Conservation (phyloP, 2,329 filamentous ascomycete species). For the Myriosclerotinia scirpicola region DNA sequence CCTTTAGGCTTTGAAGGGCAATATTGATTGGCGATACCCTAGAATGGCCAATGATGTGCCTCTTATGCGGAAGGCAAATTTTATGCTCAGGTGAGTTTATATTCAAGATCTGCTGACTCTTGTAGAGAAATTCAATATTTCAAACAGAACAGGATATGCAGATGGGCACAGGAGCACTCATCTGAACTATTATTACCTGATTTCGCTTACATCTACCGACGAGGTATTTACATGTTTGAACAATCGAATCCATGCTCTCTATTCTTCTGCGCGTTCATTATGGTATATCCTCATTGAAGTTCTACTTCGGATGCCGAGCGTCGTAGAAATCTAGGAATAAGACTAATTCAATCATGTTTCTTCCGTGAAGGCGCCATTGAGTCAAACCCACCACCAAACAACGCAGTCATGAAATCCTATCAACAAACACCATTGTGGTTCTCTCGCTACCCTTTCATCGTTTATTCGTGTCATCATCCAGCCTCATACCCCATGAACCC, state of each 20-base stretch:
- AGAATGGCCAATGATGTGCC: too few relatives aligned
- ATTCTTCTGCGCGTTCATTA: background rate
- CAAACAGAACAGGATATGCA: too few relatives aligned
- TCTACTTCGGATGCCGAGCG: background rate
- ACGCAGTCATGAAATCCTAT: background rate
- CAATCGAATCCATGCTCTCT: background rate
- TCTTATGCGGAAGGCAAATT: too few relatives aligned
- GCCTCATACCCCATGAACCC: background rate
- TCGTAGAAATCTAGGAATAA: background rate
- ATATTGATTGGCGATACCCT: too few relatives aligned
- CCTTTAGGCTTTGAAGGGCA: too few relatives aligned
- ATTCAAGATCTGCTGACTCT: too few relatives aligned
- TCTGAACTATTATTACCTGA: background rate
- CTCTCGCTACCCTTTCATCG: background rate
- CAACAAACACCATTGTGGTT: background rate
- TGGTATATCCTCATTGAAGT: background rate
- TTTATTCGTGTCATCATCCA: background rate
- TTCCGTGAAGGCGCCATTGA: background rate
- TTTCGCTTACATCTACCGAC: background rate
- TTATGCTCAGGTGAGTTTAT: too few relatives aligned
- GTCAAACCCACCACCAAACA: background rate
- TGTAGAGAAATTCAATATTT: too few relatives aligned
- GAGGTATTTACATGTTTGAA: background rate
- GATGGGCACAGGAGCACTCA: background rate
- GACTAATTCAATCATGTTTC: background rate